Evolutionary conservation across 2,329 filamentous ascomycete species (phyloP).

Genomic region (Penicillium sp.): DNA sequence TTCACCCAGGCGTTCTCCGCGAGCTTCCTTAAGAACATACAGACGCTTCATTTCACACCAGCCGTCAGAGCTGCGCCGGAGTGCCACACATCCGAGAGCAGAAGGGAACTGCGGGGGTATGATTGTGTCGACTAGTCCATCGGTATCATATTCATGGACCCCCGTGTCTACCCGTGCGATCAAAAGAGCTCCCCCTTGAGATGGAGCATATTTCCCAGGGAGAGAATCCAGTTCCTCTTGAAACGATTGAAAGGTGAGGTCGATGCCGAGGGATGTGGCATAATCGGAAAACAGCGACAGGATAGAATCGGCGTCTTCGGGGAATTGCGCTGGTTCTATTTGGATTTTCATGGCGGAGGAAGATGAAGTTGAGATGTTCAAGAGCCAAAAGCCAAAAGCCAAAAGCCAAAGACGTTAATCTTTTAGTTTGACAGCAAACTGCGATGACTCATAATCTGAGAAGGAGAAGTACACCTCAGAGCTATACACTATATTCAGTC

Average conservation of each 20-base stretch:
- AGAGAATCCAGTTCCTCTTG: constrained; percentile 50
- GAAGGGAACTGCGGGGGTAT: not conserved
- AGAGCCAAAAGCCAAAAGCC: not conserved
- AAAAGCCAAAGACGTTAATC: not conserved
- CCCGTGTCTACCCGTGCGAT: constrained; percentile 37
- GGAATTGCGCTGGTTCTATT: constrained; percentile 39
- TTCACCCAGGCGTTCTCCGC: constrained; percentile 51
- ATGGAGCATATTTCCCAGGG: constrained; percentile 53
- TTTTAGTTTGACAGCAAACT: not conserved
- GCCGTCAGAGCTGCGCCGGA: constrained; percentile 36
- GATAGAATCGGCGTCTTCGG: constrained; percentile 43
- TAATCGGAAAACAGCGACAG: constrained; percentile 44
- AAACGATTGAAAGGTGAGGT: constrained; percentile 58
- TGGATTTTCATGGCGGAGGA: constrained; percentile 13
- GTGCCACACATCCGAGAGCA: constrained; percentile 50
- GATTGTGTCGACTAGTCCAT: not conserved
- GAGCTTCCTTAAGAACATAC: constrained; percentile 48
- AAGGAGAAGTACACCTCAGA: not conserved
- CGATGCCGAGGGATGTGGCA: constrained; percentile 47
- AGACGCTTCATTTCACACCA: constrained; percentile 58
- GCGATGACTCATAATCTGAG: not conserved
- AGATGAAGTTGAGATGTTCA: not conserved
- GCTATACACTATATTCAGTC: not conserved
- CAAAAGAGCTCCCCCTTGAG: constrained; percentile 47
- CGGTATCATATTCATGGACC: not conserved